phyloP scores from a whole-genome alignment of 2,329 filamentous ascomycete genomes.

The Gremmenia infestans region DNA sequence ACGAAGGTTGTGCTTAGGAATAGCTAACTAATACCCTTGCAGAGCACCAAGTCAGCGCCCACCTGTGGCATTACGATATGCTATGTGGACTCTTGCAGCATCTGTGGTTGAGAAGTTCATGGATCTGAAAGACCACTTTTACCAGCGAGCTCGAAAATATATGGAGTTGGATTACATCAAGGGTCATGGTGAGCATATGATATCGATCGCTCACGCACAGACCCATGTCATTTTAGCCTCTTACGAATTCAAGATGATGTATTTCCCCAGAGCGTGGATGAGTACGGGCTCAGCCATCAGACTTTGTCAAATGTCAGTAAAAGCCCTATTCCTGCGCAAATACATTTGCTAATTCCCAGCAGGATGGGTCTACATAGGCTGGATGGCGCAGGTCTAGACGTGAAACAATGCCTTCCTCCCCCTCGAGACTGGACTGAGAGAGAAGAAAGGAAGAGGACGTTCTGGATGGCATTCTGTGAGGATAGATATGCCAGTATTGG shows the following conservation, averaged over 20 bases:
- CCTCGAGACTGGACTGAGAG: slow-evolving; percentile 90
- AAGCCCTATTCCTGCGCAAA: not conserved
- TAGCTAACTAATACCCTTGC: slow-evolving; percentile 11
- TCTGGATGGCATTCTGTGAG: slow-evolving; percentile 89
- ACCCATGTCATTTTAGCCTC: slow-evolving; percentile 72
- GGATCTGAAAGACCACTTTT: slow-evolving; percentile 80
- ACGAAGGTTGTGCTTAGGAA: not conserved
- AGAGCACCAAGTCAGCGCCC: slow-evolving; percentile 79
- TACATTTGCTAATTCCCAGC: slow-evolving; percentile 43
- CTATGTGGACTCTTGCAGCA: slow-evolving; percentile 93
- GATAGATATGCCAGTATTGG: slow-evolving; percentile 94
- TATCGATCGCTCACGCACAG: slow-evolving; percentile 82
- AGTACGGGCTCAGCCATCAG: slow-evolving; percentile 79
- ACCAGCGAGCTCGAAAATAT: slow-evolving; percentile 84
- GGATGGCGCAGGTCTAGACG: slow-evolving; percentile 76
- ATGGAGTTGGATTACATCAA: slow-evolving; percentile 85
- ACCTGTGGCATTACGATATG: slow-evolving; percentile 83
- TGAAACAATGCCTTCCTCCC: slow-evolving; percentile 84
- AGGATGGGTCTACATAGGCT: slow-evolving; percentile 91
- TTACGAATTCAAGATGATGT: slow-evolving; percentile 98
- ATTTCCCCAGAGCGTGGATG: slow-evolving; percentile 93
- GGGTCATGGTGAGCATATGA: slow-evolving; percentile 83
- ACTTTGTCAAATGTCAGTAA: slow-evolving; percentile 70
- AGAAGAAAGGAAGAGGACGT: slow-evolving; percentile 86
- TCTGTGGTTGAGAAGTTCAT: slow-evolving; percentile 77